A percentile compares a stretch with the other conserved stretches of the same genome.
phyloP scores from a whole-genome alignment of 371 early-diverging fungal species.

The Mucor mucedo region DNA sequence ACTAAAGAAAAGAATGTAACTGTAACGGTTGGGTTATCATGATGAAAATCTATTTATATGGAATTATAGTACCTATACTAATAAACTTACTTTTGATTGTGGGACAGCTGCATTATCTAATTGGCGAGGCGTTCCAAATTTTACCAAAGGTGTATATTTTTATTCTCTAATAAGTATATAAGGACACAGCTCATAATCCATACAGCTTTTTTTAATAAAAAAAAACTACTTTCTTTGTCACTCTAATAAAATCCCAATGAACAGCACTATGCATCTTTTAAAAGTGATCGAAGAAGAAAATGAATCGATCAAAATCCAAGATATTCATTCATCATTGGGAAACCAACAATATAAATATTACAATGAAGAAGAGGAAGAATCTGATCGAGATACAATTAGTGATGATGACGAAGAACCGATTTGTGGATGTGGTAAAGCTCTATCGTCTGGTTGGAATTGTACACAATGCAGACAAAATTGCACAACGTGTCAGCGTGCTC shows the following conservation, averaged over 20 bases:
- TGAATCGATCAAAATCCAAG: not conserved
- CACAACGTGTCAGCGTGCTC: slow-evolving; percentile 22
- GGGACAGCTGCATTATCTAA: no score
- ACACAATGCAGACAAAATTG: slow-evolving; percentile 18
- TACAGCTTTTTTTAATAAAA: not conserved
- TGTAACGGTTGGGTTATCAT: no score
- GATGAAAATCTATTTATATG: no score
- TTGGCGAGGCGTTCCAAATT: no score
- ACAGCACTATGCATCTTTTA: not conserved
- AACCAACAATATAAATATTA: not conserved
- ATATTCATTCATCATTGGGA: not conserved
- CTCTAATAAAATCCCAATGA: not conserved
- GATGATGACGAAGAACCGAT: not conserved
- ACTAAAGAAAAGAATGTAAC: no score
- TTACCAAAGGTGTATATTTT: not conserved
- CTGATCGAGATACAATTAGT: not conserved
- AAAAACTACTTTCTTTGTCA: not conserved
- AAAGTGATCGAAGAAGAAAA: not conserved
- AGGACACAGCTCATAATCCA: not conserved
- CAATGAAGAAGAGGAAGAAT: slow-evolving; percentile 1
- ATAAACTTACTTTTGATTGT: no score
- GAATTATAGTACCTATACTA: no score
- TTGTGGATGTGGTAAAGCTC: slow-evolving; percentile 21
- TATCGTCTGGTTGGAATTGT: slow-evolving; percentile 24
- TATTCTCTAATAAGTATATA: not conserved